Base-by-base conservation (phyloP, 106 monocot species). In the Dendrobium catenatum region DNA sequence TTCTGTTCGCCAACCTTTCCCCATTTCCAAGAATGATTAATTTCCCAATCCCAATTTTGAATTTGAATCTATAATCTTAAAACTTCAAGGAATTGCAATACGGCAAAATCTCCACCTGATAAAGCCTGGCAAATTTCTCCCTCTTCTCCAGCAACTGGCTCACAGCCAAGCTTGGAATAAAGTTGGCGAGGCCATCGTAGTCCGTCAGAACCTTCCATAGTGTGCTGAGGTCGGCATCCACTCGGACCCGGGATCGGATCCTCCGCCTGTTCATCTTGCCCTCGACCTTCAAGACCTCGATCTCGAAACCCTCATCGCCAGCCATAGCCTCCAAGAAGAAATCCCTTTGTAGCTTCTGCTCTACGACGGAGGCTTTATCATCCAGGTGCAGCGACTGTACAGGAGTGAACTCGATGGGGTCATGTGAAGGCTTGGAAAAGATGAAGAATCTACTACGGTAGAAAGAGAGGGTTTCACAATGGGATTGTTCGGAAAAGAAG, bases 191-290 rank as follows among this genome's bases (percentile, higher is more conserved):
- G 29, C 94, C 96, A 81, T 94, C 94, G 81, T 96, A 96, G 79
- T 96, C 85, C 31, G 96, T 96, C 15, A 96, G 81, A n/a, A 94
- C 85, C 18, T 68, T 68, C 96, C 96, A 97, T 29, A 97, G 90
- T 9, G 87, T 79, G 74, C 89, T 92, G 42, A 97, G 80, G 1
- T 83, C 80, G 18, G 96, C 93, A 46, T 84, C 85, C 41, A 96
- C 87, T 37, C 76, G 77, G 64, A 94, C 67, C 42, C 83, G 82
- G 31, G 96, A 86, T 43, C 55, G 83, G 31, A 96, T 83, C 54
- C 80, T 59, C 72, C 93, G 86, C 48, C 86, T 13, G 61, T 96
- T 96, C 80, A 73, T 88, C 81, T 85, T 83, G 73, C 59, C 59
- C 54, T 77, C 84, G 51, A 86, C 80, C 79, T 87, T 87, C 77